Conservation (phyloP, 176 grass and related monocot species). For the Poa annua region DNA sequence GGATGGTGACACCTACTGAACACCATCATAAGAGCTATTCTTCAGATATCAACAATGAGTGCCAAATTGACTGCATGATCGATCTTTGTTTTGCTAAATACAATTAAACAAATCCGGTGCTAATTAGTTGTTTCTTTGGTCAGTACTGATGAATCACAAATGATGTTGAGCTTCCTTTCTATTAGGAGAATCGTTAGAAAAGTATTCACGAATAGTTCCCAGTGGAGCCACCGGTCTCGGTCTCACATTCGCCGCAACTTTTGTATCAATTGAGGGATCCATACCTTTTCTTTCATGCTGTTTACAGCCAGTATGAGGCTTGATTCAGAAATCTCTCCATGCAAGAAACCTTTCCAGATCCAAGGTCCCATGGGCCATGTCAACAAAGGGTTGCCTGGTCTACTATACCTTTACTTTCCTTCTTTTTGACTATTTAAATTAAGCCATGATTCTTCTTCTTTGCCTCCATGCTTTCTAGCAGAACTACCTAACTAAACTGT, state of each 20-base stretch:
- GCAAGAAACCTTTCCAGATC: slow-evolving; percentile 35
- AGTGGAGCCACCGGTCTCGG: background rate
- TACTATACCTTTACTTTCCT: slow-evolving; percentile 1
- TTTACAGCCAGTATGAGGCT: background rate
- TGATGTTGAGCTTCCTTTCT: slow-evolving; percentile 1
- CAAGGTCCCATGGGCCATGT: slow-evolving; percentile 46
- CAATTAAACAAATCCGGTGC: background rate
- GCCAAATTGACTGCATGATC: background rate
- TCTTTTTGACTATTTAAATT: slow-evolving; percentile 54
- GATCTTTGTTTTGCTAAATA: background rate
- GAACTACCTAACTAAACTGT: background rate
- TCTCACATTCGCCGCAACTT: background rate
- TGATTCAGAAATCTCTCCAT: background rate
- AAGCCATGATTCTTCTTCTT: slow-evolving; percentile 37
- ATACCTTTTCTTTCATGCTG: slow-evolving; percentile 21
- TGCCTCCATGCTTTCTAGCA: slow-evolving; percentile 8
- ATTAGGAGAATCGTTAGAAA: slow-evolving; percentile 3
- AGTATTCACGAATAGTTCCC: slow-evolving; percentile 21
- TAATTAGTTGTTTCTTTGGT: background rate
- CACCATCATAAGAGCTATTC: slow-evolving; percentile 34
- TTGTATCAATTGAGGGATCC: background rate
- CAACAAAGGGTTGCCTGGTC: slow-evolving; percentile 29
- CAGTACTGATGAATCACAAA: background rate
- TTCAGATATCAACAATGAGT: slow-evolving; percentile 25
- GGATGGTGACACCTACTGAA: slow-evolving; percentile 27